Base-by-base conservation (phyloP, 805 yeast species). In the Tetrapisispora namnaoensis region DNA sequence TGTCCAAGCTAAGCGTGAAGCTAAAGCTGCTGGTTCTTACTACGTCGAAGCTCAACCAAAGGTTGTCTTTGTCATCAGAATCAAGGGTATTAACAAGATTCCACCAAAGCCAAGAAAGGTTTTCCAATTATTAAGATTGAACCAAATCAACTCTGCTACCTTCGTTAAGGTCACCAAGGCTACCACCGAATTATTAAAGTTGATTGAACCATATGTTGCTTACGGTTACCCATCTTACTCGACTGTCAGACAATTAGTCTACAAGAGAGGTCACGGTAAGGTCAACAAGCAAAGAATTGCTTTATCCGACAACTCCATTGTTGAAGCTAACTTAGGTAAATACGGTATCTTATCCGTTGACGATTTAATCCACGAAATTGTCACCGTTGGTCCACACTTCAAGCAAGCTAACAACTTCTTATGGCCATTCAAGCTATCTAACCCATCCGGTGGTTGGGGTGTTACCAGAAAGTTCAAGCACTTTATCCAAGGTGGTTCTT, bases 101-200 rank as follows among this genome's bases (percentile, higher is more conserved):
- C 86, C 96, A 70, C 96, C 97, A 70, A 90, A 90, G 85, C 96
- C 96, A 82, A 89, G 96, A 86, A 90, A 90, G 86, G 95, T 90
- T 68, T 75, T 88, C 74, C 96, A 85, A 77, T 82, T 89, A 72
- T 79, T 87, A 74, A 84, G 96, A 81, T 82, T 88, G 75, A 79
- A 82, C 71, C 95, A 86, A 79, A 86, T 88, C 75, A 88, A 88
- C 81, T 79, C 93, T 67, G 96, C 91, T 82, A 93, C 86, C 60
- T 88, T 88, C 70, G 95, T 88, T 70, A 88, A 84, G 76, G 83
- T 88, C 67, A 88, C 95, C 83, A 88, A 88, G 82, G 95, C 96
- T 67, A 88, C 96, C 68, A 65, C 81, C 62, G 96, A 88, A 80
- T 82, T 88, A 71, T 80, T 88, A 74, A 88, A 81, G 74, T 83